A percentile compares a stretch with the other conserved stretches of the same genome.
phyloP scores from a whole-genome alignment of 495 filamentous ascomycete genomes.

The Rostrohypoxylon terebratum region DNA sequence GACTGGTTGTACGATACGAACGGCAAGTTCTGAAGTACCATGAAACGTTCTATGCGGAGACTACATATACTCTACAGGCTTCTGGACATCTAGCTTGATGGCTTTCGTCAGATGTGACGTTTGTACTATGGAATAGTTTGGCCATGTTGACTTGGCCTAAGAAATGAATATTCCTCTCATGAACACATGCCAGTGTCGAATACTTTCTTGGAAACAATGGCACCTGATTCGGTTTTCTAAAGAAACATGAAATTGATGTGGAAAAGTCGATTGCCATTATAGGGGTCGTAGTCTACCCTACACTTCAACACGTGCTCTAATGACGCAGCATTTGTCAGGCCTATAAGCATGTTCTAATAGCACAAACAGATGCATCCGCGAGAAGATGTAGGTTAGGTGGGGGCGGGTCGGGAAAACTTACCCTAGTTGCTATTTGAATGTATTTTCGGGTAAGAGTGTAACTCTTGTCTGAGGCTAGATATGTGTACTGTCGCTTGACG shows the following conservation, averaged over 20 bases:
- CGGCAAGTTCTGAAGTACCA: neutral
- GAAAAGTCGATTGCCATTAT: neutral
- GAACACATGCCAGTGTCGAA: neutral
- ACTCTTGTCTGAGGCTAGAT: slow-evolving; percentile 1
- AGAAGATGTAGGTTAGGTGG: neutral
- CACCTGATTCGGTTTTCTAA: neutral
- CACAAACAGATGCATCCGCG: neutral
- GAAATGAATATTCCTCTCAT: slow-evolving; percentile 36
- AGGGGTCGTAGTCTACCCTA: neutral
- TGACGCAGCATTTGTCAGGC: neutral
- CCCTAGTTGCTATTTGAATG: neutral
- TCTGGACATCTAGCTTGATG: neutral
- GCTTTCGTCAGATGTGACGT: neutral
- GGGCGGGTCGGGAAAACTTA: neutral
- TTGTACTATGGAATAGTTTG: slow-evolving; percentile 28
- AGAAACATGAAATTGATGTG: neutral
- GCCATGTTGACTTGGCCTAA: slow-evolving; percentile 14
- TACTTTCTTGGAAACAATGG: neutral
- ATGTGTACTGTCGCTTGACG: slow-evolving; percentile 6
- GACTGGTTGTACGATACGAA: slow-evolving; percentile 32
- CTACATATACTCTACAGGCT: neutral
- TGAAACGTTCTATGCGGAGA: neutral
- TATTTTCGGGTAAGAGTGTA: neutral
- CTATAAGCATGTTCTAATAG: neutral
- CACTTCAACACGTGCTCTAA: neutral